Percentiles rank a stretch among this genome's conserved stretches.
Evolutionary conservation across 2,329 filamentous ascomycete species (phyloP).

Genomic region (Penicillium sp.): DNA sequence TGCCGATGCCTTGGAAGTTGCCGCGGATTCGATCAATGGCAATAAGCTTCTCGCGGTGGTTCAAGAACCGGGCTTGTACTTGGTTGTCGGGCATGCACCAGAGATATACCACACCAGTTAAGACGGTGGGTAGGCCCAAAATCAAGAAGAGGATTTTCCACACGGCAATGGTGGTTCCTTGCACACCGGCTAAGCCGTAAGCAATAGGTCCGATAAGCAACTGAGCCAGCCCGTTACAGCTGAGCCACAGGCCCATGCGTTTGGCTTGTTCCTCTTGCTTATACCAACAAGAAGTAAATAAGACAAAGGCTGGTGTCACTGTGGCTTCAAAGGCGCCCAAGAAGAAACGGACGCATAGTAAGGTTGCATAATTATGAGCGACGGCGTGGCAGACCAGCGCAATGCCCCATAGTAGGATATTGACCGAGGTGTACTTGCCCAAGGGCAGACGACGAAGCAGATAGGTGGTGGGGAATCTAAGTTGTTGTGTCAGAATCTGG

Average conservation of each 20-base stretch:
- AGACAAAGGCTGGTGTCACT: conserved; percentile 12
- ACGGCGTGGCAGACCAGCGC: conserved; percentile 17
- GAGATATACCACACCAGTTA: conserved; percentile 5
- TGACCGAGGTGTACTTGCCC: conserved; percentile 50
- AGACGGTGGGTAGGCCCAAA: conserved; percentile 12
- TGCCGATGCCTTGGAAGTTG: conserved; percentile 18
- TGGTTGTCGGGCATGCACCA: conserved; percentile 16
- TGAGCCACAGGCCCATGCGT: conserved; percentile 18
- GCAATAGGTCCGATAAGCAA: conserved; percentile 11
- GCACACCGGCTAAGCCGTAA: conserved; percentile 13
- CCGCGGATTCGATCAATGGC: conserved; percentile 15
- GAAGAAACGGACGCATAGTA: conserved; percentile 22
- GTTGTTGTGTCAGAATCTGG: not conserved
- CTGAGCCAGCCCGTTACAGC: conserved; percentile 17
- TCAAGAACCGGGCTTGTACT: conserved; percentile 12
- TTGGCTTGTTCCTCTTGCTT: conserved; percentile 12
- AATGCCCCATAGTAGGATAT: conserved; percentile 23
- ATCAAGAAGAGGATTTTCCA: conserved; percentile 20
- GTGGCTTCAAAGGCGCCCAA: conserved; percentile 18
- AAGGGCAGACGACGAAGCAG: conserved; percentile 51
- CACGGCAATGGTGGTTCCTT: not conserved
- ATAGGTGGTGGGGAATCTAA: conserved; percentile 49
- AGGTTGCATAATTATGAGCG: conserved; percentile 18
- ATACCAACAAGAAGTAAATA: conserved; percentile 18
- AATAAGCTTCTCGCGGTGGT: conserved; percentile 8